Evolutionary conservation across 805 yeast genomes (phyloP).

Genomic region (Myxozyma vanderwaltii): DNA sequence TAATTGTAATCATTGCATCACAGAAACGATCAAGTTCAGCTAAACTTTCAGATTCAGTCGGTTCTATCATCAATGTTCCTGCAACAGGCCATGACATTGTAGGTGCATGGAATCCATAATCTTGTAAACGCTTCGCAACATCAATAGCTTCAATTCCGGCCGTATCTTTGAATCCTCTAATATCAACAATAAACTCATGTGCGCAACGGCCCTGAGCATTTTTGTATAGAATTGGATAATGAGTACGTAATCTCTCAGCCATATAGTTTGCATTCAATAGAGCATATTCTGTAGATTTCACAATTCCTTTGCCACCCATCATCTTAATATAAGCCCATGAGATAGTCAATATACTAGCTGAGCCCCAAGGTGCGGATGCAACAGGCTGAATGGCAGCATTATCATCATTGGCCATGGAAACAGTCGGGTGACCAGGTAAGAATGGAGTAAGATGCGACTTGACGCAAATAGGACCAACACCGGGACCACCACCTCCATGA

Average conservation of each 20-base stretch:
- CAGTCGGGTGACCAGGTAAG: conserved; percentile 76
- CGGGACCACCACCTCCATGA: conserved; percentile 99
- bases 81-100: conserved; percentile 99
- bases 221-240: conserved; percentile 76
- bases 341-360: conserved; percentile 89
- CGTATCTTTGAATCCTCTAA: conserved; percentile 74
- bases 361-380: conserved; percentile 92
- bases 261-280: conserved; percentile 95
- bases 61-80: conserved; percentile 96
- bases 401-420: conserved; percentile 52
- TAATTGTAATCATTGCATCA: conserved; percentile 80
- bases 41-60: conserved; percentile 91
- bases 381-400: conserved; percentile 66
- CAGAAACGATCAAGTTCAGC: conserved; percentile 89
- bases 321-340: conserved; percentile 93
- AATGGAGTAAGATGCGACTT: conserved; percentile 74
- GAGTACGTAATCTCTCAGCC: conserved; percentile 72
- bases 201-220: conserved; percentile 76
- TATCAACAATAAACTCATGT: conserved; percentile 92
- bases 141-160: conserved; percentile 91
- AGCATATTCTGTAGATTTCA: conserved; percentile 85
- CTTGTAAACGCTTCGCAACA: conserved; percentile 94
- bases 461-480: conserved; percentile 97
- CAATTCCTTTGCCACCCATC: conserved; percentile 84
- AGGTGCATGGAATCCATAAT: conserved; percentile 98